Evolutionary conservation across 305 asterid species (phyloP).

Genomic region (Fraxinus ornus): DNA sequence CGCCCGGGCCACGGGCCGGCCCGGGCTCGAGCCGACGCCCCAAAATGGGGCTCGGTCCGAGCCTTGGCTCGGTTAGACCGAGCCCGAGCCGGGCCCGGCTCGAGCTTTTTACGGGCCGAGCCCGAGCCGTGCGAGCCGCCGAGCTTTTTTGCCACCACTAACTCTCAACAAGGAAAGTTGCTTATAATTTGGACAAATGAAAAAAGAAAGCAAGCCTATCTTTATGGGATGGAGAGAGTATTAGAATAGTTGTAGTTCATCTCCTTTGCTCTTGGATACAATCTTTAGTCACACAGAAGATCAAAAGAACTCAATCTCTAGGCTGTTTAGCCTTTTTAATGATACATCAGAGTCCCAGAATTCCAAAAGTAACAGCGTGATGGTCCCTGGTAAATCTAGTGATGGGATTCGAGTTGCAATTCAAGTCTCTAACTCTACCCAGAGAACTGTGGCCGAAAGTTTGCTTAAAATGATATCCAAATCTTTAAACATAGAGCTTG

Average conservation of each 20-base stretch:
- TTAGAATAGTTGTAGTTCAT: not conserved
- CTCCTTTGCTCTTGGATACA: not conserved
- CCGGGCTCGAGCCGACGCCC: too few relatives aligned
- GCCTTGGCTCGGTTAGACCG: too few relatives aligned
- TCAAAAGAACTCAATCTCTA: not conserved
- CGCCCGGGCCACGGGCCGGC: too few relatives aligned
- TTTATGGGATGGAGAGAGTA: not conserved
- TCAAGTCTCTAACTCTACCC: not conserved
- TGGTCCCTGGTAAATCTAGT: constrained; percentile 18
- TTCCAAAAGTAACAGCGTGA: not conserved
- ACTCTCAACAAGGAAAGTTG: too few relatives aligned
- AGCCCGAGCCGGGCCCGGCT: too few relatives aligned
- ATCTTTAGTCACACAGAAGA: not conserved
- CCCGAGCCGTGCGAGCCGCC: too few relatives aligned
- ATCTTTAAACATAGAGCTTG: not conserved
- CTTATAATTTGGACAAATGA: not conserved
- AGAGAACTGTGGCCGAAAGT: not conserved
- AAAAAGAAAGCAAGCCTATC: not conserved
- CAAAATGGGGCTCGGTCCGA: too few relatives aligned
- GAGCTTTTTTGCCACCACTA: too few relatives aligned
- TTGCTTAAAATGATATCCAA: constrained; percentile 8
- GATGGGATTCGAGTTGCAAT: not conserved
- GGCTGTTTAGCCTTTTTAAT: constrained; percentile 10
- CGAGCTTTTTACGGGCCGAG: too few relatives aligned
- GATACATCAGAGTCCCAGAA: not conserved